Evolutionary conservation across 352 stramenopile genomes (phyloP).

Genomic region (Pythium vanterpoolii): DNA sequence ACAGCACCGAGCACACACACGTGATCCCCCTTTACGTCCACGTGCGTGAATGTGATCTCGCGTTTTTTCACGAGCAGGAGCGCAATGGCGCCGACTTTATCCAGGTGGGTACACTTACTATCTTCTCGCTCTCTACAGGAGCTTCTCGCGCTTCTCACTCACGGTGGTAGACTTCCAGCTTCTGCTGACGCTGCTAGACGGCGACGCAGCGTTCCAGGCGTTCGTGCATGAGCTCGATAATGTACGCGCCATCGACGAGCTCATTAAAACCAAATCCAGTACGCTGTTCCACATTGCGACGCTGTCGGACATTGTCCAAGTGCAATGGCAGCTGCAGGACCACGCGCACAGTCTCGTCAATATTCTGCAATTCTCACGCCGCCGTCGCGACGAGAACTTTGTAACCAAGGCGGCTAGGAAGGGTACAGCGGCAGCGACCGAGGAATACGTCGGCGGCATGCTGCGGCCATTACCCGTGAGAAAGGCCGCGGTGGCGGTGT

Average conservation of each 20-base stretch:
- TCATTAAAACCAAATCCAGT: constrained; percentile 39
- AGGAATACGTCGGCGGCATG: constrained; percentile 31
- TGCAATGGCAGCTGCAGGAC: constrained; percentile 64
- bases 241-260: constrained; percentile 30
- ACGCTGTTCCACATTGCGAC: constrained; percentile 24
- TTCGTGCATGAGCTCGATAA: constrained; percentile 53
- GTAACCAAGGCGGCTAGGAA: constrained; percentile 1
- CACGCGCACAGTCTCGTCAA: constrained; percentile 45
- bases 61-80: constrained; percentile 44
- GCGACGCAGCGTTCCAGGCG: constrained; percentile 48
- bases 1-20: constrained; percentile 44
- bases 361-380: constrained; percentile 31
- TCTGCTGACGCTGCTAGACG: constrained; percentile 38
- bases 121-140: background rate
- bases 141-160: background rate
- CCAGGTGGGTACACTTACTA: constrained; percentile 30
- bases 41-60: constrained; percentile 51
- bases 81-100: constrained; percentile 25
- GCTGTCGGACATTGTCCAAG: constrained; percentile 26
- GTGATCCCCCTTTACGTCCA: constrained; percentile 56
- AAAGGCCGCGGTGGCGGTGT: constrained; percentile 53
- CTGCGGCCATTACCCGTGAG: constrained; percentile 53
- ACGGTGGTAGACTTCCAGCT: constrained; percentile 12
- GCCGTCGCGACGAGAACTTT: constrained; percentile 27
- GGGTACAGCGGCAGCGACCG: constrained; percentile 12